Conservation (phyloP, 2,329 filamentous ascomycete genomes). For the Pseudocercospora fijiensis region DNA sequence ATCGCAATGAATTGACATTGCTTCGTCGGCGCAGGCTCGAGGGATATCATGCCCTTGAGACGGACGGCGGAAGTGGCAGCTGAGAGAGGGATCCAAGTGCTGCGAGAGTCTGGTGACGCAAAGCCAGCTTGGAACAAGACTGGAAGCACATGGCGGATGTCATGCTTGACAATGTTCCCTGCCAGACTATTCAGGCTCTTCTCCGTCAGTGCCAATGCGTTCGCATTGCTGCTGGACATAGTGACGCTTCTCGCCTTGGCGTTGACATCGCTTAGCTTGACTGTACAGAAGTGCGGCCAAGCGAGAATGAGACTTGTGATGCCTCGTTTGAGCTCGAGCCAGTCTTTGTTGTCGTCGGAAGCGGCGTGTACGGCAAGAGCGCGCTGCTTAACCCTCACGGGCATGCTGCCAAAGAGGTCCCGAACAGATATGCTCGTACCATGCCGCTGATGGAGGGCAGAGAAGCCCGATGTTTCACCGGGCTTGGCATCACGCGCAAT, state of each 20-base stretch:
- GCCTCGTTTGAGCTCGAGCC: constrained; percentile 60
- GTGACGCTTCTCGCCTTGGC: constrained; percentile 27
- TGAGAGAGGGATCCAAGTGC: constrained; percentile 68
- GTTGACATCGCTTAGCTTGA: constrained; percentile 59
- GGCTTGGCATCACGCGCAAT: constrained; percentile 62
- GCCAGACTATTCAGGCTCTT: constrained; percentile 31
- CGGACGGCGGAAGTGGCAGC: constrained; percentile 63
- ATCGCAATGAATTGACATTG: constrained; percentile 78
- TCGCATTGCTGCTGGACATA: constrained; percentile 24
- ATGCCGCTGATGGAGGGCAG: constrained; percentile 4
- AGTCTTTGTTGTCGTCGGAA: constrained; percentile 60
- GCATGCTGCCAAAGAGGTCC: constrained; percentile 86
- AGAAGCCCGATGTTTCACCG: background rate
- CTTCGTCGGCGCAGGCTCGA: constrained; percentile 67
- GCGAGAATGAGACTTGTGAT: constrained; percentile 68
- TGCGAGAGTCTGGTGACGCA: constrained; percentile 52
- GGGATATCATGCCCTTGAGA: constrained; percentile 70
- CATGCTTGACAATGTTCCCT: constrained; percentile 22
- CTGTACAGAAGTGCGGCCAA: constrained; percentile 58
- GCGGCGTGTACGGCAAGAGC: constrained; percentile 53
- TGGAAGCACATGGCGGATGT: constrained; percentile 43
- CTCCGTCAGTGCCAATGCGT: constrained; percentile 30
- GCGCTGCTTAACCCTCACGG: constrained; percentile 82
- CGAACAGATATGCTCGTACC: constrained; percentile 75
- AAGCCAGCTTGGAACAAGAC: constrained; percentile 67